Conservation (phyloP, 164 flowering plant species). For the Litsea cubeba region DNA sequence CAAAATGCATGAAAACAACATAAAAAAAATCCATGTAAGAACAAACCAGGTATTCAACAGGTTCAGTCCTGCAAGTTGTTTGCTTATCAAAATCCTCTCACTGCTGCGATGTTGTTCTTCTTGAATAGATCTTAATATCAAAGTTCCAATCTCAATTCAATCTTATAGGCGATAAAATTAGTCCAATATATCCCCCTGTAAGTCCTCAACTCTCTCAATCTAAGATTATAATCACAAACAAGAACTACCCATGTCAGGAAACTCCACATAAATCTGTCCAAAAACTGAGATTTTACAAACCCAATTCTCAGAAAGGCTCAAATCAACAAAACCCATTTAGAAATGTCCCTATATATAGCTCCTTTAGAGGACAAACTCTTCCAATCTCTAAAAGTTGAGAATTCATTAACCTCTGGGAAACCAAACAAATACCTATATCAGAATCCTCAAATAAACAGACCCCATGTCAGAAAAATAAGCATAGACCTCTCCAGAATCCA, state of each 20-base stretch:
- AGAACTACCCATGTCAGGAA: constrained; percentile 1
- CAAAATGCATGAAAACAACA: neutral
- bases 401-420: neutral
- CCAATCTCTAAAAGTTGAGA: neutral
- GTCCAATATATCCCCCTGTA: neutral
- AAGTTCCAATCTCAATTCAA: neutral
- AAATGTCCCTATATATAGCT: neutral
- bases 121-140: neutral
- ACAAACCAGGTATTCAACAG: constrained; percentile 4
- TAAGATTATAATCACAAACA: neutral
- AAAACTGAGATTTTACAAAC: neutral
- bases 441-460: neutral
- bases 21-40: constrained; percentile 3
- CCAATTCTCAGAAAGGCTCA: neutral
- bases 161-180: neutral
- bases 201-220: neutral
- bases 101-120: neutral
- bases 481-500: neutral
- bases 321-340: constrained; percentile 6
- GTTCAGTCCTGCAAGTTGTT: neutral
- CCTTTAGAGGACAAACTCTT: neutral
- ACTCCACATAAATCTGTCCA: neutral
- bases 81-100: neutral
- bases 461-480: neutral
- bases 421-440: no score